A percentile compares a stretch with the other conserved stretches of the same genome.
Conservation (phyloP, 2,329 filamentous ascomycete genomes). For the Cytospora mali region DNA sequence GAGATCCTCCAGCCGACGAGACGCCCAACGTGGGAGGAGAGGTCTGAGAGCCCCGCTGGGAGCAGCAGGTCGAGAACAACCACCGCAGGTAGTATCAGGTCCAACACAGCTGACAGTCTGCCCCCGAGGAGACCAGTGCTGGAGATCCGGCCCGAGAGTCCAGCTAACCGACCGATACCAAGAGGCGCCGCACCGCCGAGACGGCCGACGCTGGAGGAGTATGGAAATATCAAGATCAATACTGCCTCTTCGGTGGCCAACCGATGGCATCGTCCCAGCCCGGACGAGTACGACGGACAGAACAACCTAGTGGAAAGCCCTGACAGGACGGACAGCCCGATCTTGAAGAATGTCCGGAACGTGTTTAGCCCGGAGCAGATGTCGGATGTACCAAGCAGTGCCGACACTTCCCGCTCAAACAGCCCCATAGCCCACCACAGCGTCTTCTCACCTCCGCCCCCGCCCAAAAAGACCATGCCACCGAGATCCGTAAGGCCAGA, state of each 20-base stretch:
- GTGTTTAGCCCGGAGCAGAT: slow-evolving; percentile 3
- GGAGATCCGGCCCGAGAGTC: slow-evolving; percentile 11
- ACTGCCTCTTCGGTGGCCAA: slow-evolving; percentile 4
- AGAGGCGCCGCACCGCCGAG: slow-evolving; percentile 1
- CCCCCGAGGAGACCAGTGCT: background rate
- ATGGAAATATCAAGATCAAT: slow-evolving; percentile 8
- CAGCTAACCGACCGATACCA: slow-evolving; percentile 1
- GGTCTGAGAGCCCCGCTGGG: slow-evolving; percentile 3
- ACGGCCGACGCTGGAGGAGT: slow-evolving; percentile 18
- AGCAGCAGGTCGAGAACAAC: slow-evolving; percentile 5
- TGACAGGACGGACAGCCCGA: slow-evolving; percentile 20
- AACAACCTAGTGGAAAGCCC: slow-evolving; percentile 10
- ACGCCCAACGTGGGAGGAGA: slow-evolving; percentile 7
- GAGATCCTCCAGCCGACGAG: slow-evolving; percentile 1
- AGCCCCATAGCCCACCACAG: slow-evolving; percentile 19
- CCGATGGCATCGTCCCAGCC: slow-evolving; percentile 6
- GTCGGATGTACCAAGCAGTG: slow-evolving; percentile 12
- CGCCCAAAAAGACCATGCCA: background rate
- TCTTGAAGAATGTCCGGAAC: slow-evolving; percentile 7
- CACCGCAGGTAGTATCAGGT: background rate
- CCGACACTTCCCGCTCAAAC: slow-evolving; percentile 14
- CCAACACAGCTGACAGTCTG: background rate
- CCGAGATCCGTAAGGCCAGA: slow-evolving; percentile 5
- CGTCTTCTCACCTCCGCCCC: slow-evolving; percentile 27
- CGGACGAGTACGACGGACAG: slow-evolving; percentile 14